Percentiles rank a stretch among this genome's conserved stretches.
Evolutionary conservation across 495 filamentous ascomycete species (phyloP).

Genomic region (Lentithecium fluviatile): DNA sequence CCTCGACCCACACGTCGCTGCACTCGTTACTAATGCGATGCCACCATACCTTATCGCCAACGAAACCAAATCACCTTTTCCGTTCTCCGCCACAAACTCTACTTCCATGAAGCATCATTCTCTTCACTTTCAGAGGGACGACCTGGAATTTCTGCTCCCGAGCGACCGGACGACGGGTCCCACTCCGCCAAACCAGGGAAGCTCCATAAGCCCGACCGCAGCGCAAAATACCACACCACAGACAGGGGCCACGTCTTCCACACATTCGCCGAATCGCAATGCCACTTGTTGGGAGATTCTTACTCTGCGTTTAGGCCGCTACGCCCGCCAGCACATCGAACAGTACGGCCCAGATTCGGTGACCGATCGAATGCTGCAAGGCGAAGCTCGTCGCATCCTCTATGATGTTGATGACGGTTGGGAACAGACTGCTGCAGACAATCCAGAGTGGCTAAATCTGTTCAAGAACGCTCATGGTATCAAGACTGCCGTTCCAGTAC

Average conservation of each 20-base stretch:
- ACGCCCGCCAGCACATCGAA: slow-evolving; percentile 38
- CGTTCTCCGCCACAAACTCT: slow-evolving; percentile 44
- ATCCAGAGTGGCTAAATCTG: slow-evolving; percentile 45
- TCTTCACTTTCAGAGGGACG: neutral
- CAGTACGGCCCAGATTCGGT: slow-evolving; percentile 25
- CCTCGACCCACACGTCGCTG: slow-evolving; percentile 40
- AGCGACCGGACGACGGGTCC: neutral
- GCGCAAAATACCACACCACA: neutral
- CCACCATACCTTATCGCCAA: slow-evolving; percentile 47
- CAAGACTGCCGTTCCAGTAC: neutral
- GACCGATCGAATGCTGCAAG: slow-evolving; percentile 44
- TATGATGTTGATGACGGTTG: slow-evolving; percentile 44
- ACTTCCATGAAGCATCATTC: slow-evolving; percentile 28
- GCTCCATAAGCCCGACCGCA: neutral
- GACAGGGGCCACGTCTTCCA: neutral
- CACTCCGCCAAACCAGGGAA: slow-evolving; percentile 1
- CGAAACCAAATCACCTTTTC: slow-evolving; percentile 39
- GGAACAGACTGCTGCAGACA: slow-evolving; percentile 48
- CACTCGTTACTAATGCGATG: slow-evolving; percentile 45
- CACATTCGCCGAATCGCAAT: slow-evolving; percentile 7
- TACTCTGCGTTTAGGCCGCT: slow-evolving; percentile 43
- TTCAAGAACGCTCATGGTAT: slow-evolving; percentile 46
- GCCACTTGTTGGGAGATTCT: slow-evolving; percentile 47
- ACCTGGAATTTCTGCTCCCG: slow-evolving; percentile 30
- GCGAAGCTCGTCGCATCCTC: slow-evolving; percentile 40